Evolutionary conservation across 2,329 filamentous ascomycete genomes (phyloP), one percentile per base, ranked within the genome.

Genomic region (Penicillium sp.): DNA sequence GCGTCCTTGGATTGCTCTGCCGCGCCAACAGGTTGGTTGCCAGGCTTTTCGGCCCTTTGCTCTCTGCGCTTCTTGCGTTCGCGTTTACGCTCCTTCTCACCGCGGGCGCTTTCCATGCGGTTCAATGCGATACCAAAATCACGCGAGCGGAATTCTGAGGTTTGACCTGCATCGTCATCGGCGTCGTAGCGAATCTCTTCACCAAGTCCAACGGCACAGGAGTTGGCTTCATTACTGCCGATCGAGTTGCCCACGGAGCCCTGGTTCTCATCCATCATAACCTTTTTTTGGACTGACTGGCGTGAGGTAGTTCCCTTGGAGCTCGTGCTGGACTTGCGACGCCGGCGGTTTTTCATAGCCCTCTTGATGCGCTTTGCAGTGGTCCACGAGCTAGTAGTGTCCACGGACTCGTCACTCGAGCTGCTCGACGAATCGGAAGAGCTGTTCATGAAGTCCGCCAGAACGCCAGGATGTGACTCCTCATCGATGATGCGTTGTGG

Each of bases 401-500:
- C 83, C 60, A 90, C 90, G 0, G 89, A 90, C 65, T 93, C 90
- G 14, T 73, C 70, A 7, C 85, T 88, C 0, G 84, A 87, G 12
- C 83, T 77, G 17, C 66, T 70, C 0, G 72, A 73, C 0, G 77
- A 77, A 43, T 78, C 76, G 8, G 83, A 84, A 8, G 72, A 74
- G 58, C 67, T 70, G 64, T 95, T 90, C 70, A 96, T 84, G 77
- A 94, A 91, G 35, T 90, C 90, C 17, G 90, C 90, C 12, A 93
- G 84, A 0, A 95, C 88, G 64, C 93, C 93, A 22, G 93, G 93
- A 48, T 91, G 89, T 0, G 91, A 88, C 73, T 96, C 93, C 69
- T 95, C 92, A 67, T 97, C 93, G 63, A 97, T 95, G 61, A 96
- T 90, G 68, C 93, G 89, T 77, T 96, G 92, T 10, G 93, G 93